These are phyloP conservation scores for Penicillium flavigenum DNA, from an alignment of 495 filamentous ascomycete species.

Conservation along the genomic window DNA sequence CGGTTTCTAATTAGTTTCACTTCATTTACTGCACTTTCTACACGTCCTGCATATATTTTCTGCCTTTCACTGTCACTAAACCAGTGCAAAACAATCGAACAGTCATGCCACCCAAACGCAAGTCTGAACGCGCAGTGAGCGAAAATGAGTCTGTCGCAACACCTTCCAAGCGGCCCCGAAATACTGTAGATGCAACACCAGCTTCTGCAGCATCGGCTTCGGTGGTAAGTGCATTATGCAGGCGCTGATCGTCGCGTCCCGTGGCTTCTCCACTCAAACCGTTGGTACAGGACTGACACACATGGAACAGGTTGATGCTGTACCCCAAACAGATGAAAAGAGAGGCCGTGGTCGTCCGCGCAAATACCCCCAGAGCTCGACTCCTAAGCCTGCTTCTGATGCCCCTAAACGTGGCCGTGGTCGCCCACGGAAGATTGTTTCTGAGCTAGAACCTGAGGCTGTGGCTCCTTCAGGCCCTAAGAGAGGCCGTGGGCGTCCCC, in stretches of 20 bases:
- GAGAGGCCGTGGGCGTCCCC: constrained; percentile 31
- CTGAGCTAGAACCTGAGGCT: constrained; percentile 12
- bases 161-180: constrained; percentile 30
- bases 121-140: constrained; percentile 25
- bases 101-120: constrained; percentile 33
- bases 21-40: not conserved
- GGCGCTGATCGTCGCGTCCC: constrained; percentile 14
- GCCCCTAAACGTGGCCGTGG: constrained; percentile 44
- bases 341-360: constrained; percentile 42
- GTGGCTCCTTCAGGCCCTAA: constrained; percentile 10
- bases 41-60: constrained; percentile 3
- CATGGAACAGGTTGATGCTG: constrained; percentile 12
- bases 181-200: not conserved
- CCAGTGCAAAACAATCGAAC: not conserved
- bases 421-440: constrained; percentile 30
- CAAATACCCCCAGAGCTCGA: constrained; percentile 31
- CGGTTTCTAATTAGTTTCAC: too few species aligned
- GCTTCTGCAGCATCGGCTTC: constrained; percentile 5
- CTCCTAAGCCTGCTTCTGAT: constrained; percentile 24
- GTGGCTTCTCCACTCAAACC: constrained; percentile 10
- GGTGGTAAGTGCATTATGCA: constrained; percentile 18
- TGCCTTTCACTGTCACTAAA: not conserved
- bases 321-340: constrained; percentile 37
- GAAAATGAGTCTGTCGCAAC: constrained; percentile 19
- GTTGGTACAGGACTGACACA: constrained; percentile 3